Evolutionary conservation across 164 flowering plant genomes (phyloP), one percentile per base, ranked within the genome.

Genomic region (Vitis riparia): DNA sequence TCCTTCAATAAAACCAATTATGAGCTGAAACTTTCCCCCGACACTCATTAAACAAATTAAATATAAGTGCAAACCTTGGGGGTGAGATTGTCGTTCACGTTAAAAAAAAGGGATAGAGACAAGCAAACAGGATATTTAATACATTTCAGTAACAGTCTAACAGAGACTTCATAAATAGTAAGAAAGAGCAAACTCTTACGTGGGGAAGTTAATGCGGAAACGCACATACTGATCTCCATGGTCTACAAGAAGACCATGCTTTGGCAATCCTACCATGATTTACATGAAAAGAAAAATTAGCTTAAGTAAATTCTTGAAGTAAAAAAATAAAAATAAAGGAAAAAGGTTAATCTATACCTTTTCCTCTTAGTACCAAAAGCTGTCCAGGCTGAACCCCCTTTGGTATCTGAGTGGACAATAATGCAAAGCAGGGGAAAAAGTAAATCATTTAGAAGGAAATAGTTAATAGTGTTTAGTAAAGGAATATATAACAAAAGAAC

Each of bases 311-410:
- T 11, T 15, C 23, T 63, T 62, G 37, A 52, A 55, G 30, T 13
- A 37, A 1, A 37, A 37, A 37, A 37, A 37, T 37, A 37, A 37
- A 32, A 37, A 37, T 37, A 37, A 6, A 37, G 44, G 44, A 37
- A 37, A 37, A 37, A 37, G 44, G 44, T 37, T 37, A 37, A 37
- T 37, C 44, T 14, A n/a, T 71, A 95, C 99, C 98, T 89, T 81
- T 84, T 74, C 99, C 96, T 84, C 98, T 88, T 63, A 92, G 81
- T 17, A 78, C 80, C 63, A 87, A 19, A 63, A 84, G 81, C 67
- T 95, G 91, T 62, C 99, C 98, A 68, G 80, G 96, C 70, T 92
- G 99, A 80, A 88, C 96, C 29, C 97, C 96, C 74, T 85, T 90
- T 37, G 98, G 98, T 76, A 95, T 90, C 99, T 95, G 81, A 55